Percentiles rank a stretch among this genome's conserved stretches.
Evolutionary conservation across 352 stramenopile species (phyloP).

Genomic region (Phytophthora capsici): DNA sequence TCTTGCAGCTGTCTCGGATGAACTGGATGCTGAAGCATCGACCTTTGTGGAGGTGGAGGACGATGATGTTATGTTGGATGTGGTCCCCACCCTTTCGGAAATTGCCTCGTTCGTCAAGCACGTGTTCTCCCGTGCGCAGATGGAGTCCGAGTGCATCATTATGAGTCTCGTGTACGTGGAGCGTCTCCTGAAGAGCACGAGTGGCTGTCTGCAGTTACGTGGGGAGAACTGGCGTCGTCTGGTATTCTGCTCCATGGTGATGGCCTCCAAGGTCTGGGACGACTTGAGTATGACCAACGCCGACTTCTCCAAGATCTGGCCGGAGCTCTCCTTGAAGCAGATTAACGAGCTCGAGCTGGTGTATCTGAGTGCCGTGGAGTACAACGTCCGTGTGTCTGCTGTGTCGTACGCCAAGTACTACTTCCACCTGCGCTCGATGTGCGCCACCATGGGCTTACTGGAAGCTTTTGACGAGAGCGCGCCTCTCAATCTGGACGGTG

Average conservation of each 20-base stretch:
- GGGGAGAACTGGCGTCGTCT: slow-evolving; percentile 94
- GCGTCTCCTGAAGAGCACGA: slow-evolving; percentile 93
- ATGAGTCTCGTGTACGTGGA: slow-evolving; percentile 98
- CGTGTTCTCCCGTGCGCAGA: slow-evolving; percentile 91
- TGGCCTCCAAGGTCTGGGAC: slow-evolving; percentile 98
- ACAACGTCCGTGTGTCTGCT: slow-evolving; percentile 89
- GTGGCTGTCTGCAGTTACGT: slow-evolving; percentile 76
- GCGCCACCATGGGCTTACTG: slow-evolving; percentile 88
- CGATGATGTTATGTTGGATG: slow-evolving; percentile 39
- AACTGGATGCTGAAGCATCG: slow-evolving; percentile 36
- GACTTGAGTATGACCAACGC: slow-evolving; percentile 98
- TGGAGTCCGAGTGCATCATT: slow-evolving; percentile 98
- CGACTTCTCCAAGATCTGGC: slow-evolving; percentile 96
- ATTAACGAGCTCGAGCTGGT: slow-evolving; percentile 97
- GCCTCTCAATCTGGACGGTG: slow-evolving; percentile 82
- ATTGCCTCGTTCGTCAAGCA: slow-evolving; percentile 94
- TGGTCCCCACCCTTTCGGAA: slow-evolving; percentile 88
- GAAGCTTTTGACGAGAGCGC: slow-evolving; percentile 77
- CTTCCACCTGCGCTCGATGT: slow-evolving; percentile 96
- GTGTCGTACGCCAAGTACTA: slow-evolving; percentile 96
- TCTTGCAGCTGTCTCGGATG: slow-evolving; percentile 34
- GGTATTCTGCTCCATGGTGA: slow-evolving; percentile 96
- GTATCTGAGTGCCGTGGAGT: slow-evolving; percentile 91
- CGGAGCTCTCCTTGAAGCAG: slow-evolving; percentile 90
- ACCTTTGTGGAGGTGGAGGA: slow-evolving; percentile 35